Conservation (phyloP, 2,329 filamentous ascomycete genomes). For the Ambrosiella xylebori region DNA sequence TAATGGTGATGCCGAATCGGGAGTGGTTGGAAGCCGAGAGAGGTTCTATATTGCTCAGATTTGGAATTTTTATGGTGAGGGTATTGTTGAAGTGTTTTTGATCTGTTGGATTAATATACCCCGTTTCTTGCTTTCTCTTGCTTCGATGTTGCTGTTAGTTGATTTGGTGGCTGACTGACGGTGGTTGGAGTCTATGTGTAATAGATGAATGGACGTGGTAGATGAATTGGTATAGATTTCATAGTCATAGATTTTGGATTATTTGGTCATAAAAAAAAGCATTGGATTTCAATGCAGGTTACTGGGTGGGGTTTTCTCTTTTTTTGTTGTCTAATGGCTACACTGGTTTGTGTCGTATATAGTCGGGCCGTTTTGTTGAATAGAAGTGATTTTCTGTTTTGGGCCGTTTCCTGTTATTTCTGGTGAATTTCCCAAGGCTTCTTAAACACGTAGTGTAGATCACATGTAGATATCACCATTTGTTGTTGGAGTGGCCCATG, state of each 20-base stretch:
- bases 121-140: background rate
- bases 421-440: background rate
- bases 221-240: too few species aligned
- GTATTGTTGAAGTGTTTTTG: background rate
- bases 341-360: background rate
- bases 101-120: background rate
- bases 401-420: background rate
- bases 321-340: background rate
- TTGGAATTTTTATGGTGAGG: too few species aligned
- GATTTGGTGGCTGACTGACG: background rate
- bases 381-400: conserved; percentile 2
- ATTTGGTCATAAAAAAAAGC: too few species aligned
- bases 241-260: too few species aligned
- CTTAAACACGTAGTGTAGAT: background rate
- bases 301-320: background rate
- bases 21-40: too few species aligned
- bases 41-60: too few species aligned
- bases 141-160: background rate
- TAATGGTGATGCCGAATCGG: too few species aligned
- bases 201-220: too few species aligned
- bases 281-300: too few species aligned
- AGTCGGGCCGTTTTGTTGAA: background rate
- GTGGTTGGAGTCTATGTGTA: too few species aligned
- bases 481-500: background rate
- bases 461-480: too few species aligned